A percentile compares a stretch with the other conserved stretches of the same genome.
Evolutionary conservation across 192 early-diverging fungal species (phyloP).

Genomic region (Umbelopsis ramanniana): DNA sequence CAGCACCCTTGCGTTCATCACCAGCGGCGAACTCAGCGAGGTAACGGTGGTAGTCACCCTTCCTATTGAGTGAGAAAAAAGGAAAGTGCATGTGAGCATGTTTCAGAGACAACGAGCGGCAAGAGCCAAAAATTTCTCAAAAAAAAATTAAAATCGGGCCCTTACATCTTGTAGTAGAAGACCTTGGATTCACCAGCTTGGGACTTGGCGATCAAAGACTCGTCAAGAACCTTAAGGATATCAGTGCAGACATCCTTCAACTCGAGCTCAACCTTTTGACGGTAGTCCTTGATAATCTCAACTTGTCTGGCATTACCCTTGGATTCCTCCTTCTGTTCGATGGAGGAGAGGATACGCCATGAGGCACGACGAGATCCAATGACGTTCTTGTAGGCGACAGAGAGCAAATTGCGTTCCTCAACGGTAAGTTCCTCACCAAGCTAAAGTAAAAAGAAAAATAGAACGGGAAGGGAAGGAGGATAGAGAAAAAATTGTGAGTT

Average conservation of each 20-base stretch:
- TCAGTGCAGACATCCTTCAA: slow-evolving; percentile 95
- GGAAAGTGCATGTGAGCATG: slow-evolving; percentile 12
- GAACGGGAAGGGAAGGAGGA: background rate
- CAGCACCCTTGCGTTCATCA: slow-evolving; percentile 83
- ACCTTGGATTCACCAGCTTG: slow-evolving; percentile 98
- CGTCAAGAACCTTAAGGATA: slow-evolving; percentile 88
- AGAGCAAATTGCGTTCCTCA: slow-evolving; percentile 98
- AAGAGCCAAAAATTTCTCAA: background rate
- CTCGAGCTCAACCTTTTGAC: slow-evolving; percentile 93
- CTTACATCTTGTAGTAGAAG: slow-evolving; percentile 99
- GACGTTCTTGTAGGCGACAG: slow-evolving; percentile 99
- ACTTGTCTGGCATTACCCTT: slow-evolving; percentile 93
- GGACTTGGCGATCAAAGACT: slow-evolving; percentile 90
- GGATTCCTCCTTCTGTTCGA: slow-evolving; percentile 98
- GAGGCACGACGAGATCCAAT: slow-evolving; percentile 99
- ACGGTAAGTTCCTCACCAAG: slow-evolving; percentile 91
- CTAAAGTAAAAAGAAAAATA: slow-evolving; percentile 42
- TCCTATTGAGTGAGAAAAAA: slow-evolving; percentile 56
- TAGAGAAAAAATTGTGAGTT: background rate
- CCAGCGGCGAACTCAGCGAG: slow-evolving; percentile 95
- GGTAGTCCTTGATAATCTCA: slow-evolving; percentile 92
- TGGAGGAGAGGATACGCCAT: slow-evolving; percentile 99
- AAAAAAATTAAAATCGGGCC: slow-evolving; percentile 22
- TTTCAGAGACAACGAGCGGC: background rate
- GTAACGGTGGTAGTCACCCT: slow-evolving; percentile 99